Conservation (phyloP, 495 filamentous ascomycete species). For the Elaphomyces granulatus region DNA sequence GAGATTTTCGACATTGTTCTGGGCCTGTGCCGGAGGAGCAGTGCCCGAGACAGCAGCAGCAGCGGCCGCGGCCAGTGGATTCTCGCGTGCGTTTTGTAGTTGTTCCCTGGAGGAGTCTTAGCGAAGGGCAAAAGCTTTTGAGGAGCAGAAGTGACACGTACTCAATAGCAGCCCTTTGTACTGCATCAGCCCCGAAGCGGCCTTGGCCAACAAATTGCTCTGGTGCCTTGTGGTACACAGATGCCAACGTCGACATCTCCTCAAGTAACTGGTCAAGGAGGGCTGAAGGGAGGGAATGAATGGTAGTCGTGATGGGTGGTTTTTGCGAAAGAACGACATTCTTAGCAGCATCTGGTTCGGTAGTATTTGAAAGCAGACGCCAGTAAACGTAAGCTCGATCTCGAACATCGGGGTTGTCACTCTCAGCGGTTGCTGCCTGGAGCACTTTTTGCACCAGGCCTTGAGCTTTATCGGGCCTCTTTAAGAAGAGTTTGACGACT, state of each 20-base stretch:
- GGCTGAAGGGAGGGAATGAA: conserved; percentile 66
- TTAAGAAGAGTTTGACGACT: conserved; percentile 93
- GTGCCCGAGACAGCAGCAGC: conserved; percentile 51
- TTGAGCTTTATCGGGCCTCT: conserved; percentile 88
- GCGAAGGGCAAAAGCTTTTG: too few relatives aligned
- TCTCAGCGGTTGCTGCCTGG: conserved; percentile 81
- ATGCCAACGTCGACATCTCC: conserved; percentile 91
- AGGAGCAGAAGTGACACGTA: conserved; percentile 18
- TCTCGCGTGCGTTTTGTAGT: conserved; percentile 79
- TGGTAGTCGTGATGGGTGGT: conserved; percentile 85
- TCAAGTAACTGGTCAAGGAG: conserved; percentile 76
- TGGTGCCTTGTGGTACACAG: conserved; percentile 97
- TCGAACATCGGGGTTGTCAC: conserved; percentile 92
- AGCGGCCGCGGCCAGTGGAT: conserved; percentile 77
- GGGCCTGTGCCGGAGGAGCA: conserved; percentile 32
- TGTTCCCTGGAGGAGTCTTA: conserved; percentile 59
- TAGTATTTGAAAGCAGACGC: conserved; percentile 73
- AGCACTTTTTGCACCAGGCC: conserved; percentile 85
- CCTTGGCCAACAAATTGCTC: conserved; percentile 94
- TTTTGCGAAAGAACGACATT: conserved; percentile 88
- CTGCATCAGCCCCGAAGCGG: conserved; percentile 82
- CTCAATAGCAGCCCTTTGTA: conserved; percentile 92
- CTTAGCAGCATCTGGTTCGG: conserved; percentile 74
- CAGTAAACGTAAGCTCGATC: conserved; percentile 98
- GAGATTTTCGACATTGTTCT: conserved; percentile 83